Evolutionary conservation across 331 rosid genomes (phyloP).

Genomic region (Telfairia occidentalis): DNA sequence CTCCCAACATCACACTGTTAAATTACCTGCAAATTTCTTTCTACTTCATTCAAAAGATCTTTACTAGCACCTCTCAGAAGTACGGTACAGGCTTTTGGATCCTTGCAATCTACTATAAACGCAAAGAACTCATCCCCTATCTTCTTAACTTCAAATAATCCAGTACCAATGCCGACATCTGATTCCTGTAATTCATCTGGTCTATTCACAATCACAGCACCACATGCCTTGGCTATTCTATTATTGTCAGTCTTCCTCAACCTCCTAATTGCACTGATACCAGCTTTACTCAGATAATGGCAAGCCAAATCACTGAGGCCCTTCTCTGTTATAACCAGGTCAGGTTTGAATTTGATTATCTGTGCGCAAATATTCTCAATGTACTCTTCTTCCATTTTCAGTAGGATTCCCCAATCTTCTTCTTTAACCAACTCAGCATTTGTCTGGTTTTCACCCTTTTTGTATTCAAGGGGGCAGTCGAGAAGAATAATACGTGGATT

Average conservation of each 20-base stretch:
- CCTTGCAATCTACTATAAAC: slow-evolving; percentile 81
- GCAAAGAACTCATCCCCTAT: slow-evolving; percentile 85
- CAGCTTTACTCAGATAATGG: slow-evolving; percentile 80
- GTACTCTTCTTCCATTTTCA: slow-evolving; percentile 89
- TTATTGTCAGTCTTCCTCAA: slow-evolving; percentile 84
- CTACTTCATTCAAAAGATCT: slow-evolving; percentile 85
- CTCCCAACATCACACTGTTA: background rate
- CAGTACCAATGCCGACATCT: slow-evolving; percentile 93
- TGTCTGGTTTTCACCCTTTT: slow-evolving; percentile 94
- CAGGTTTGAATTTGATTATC: slow-evolving; percentile 86
- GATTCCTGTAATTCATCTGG: slow-evolving; percentile 93
- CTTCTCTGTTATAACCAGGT: slow-evolving; percentile 85
- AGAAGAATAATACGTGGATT: slow-evolving; percentile 89
- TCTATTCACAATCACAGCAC: slow-evolving; percentile 92
- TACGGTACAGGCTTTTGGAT: slow-evolving; percentile 88
- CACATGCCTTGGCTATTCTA: slow-evolving; percentile 88
- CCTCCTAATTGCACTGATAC: slow-evolving; percentile 86
- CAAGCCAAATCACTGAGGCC: slow-evolving; percentile 98
- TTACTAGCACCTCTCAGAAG: slow-evolving; percentile 87
- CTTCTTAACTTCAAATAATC: slow-evolving; percentile 86
- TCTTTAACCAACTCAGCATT: slow-evolving; percentile 84
- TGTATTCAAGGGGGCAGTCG: slow-evolving; percentile 84
- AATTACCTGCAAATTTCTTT: slow-evolving; percentile 82
- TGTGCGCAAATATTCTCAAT: slow-evolving; percentile 73
- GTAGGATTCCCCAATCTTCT: slow-evolving; percentile 83